These are phyloP conservation scores for Chenopodium berlandieri DNA, from an alignment of 148 eudicot genomes.

Conservation along the genomic window DNA sequence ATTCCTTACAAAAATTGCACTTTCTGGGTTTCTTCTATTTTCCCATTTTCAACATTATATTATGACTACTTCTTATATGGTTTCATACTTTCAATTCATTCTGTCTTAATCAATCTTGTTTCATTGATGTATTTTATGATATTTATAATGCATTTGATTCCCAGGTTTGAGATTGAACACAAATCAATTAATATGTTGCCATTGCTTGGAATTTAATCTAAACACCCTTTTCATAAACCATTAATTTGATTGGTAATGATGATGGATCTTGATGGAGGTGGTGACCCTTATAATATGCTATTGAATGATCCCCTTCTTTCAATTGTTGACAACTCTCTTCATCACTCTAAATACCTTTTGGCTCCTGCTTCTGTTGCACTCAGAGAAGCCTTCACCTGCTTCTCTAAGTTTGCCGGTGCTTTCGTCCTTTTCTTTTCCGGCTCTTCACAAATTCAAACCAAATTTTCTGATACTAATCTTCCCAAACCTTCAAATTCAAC, in stretches of 20 bases:
- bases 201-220: neutral
- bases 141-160: no score
- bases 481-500: slow-evolving; percentile 15
- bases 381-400: slow-evolving; percentile 43
- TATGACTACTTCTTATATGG: no score
- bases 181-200: neutral
- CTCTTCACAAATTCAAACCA: slow-evolving; percentile 32
- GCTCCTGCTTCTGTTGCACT: slow-evolving; percentile 48
- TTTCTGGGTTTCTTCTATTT: no score
- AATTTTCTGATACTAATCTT: slow-evolving; percentile 26
- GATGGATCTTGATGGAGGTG: slow-evolving; percentile 44
- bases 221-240: no score
- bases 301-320: slow-evolving; percentile 49
- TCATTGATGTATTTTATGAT: no score
- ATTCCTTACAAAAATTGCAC: no score
- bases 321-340: slow-evolving; percentile 43
- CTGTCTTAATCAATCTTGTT: no score
- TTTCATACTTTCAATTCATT: no score
- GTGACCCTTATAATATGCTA: slow-evolving; percentile 34
- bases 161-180: no score
- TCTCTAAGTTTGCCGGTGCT: slow-evolving; percentile 61
- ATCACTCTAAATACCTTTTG: slow-evolving; percentile 36
- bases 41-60: no score
- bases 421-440: slow-evolving; percentile 46
- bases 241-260: neutral